Percentiles rank a stretch among this genome's conserved stretches.
These are phyloP conservation scores for Lolium rigidum DNA, from an alignment of 176 grass and related monocot species.

Conservation along the genomic window DNA sequence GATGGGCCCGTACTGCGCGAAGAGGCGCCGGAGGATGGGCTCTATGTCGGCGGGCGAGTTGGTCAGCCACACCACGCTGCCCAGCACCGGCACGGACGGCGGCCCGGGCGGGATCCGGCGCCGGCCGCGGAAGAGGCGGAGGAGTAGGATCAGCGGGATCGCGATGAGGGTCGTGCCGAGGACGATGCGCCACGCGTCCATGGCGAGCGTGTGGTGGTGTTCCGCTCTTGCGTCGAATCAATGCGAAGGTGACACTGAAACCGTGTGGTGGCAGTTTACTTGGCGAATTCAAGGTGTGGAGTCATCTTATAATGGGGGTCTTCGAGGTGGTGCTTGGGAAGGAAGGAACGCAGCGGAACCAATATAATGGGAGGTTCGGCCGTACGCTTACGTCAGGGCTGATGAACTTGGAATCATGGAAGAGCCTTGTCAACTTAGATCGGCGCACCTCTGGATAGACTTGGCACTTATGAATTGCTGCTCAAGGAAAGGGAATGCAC, in stretches of 20 bases:
- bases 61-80: conserved; percentile 26
- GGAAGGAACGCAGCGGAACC: neutral
- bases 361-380: no score
- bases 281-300: neutral
- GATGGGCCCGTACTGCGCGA: conserved; percentile 50
- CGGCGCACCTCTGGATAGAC: neutral
- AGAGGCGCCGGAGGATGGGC: conserved; percentile 24
- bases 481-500: neutral
- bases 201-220: neutral
- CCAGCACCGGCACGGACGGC: neutral
- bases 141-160: no score
- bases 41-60: conserved; percentile 16
- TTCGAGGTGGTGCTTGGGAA: neutral
- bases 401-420: neutral
- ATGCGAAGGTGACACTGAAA: neutral
- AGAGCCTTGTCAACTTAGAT: neutral
- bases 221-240: neutral
- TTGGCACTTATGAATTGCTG: neutral
- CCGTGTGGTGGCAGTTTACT: neutral
- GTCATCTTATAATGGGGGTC: neutral
- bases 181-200: neutral
- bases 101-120: conserved; percentile 1
- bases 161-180: no score
- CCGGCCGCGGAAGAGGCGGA: no score
- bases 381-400: neutral